Percentiles rank a stretch among this genome's conserved stretches.
Evolutionary conservation across 225 moss, liverwort and hornwort genomes (phyloP).

Genomic region (Thuidium tamariscinum): DNA sequence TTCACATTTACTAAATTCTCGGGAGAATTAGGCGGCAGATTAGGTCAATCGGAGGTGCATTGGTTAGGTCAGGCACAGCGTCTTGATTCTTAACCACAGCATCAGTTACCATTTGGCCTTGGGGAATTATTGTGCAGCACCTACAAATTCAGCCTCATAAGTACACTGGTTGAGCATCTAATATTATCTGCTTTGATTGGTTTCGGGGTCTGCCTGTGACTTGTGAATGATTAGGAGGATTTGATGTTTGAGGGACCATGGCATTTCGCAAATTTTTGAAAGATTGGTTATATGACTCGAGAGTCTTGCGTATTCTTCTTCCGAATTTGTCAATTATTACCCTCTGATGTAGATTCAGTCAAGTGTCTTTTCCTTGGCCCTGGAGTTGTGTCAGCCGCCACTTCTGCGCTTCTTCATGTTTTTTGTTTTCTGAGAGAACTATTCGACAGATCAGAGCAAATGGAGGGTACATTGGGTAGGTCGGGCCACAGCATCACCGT

Average conservation of each 20-base stretch:
- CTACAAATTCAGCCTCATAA: background rate
- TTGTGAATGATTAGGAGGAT: background rate
- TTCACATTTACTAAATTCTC: background rate
- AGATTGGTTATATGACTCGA: background rate
- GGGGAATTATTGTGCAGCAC: background rate
- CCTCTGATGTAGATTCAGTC: background rate
- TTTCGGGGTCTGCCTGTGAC: background rate
- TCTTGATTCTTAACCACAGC: background rate
- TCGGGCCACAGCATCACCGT: background rate
- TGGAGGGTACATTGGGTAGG: background rate
- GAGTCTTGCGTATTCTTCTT: too few relatives aligned
- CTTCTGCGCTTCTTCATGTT: background rate
- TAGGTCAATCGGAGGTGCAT: background rate
- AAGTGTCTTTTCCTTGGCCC: background rate
- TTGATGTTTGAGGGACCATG: background rate
- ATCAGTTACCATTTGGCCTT: background rate
- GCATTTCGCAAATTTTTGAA: background rate
- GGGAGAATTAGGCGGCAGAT: background rate
- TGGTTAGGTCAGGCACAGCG: background rate
- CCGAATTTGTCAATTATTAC: background rate
- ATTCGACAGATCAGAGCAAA: background rate
- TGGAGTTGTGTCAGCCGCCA: background rate
- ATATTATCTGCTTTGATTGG: background rate
- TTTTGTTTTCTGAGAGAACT: background rate
- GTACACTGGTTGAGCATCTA: background rate